Evolutionary conservation across 139 green algal species (phyloP).

Genomic region (Coccomyxa sp.): DNA sequence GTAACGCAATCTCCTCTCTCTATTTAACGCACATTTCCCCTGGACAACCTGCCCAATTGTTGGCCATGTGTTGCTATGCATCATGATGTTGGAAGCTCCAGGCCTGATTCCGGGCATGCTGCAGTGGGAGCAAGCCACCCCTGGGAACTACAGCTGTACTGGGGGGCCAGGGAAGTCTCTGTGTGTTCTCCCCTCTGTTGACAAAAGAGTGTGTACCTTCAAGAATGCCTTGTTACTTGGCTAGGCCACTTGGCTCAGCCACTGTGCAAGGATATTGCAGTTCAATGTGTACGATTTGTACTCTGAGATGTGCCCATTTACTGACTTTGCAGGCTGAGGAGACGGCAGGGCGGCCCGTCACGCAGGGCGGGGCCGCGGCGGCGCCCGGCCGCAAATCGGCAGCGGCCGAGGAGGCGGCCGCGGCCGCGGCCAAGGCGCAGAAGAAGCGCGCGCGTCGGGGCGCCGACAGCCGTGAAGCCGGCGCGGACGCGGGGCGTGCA

Average conservation of each 20-base stretch:
- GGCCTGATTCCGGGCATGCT: neutral
- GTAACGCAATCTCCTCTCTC: neutral
- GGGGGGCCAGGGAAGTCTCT: no score
- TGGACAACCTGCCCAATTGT: neutral
- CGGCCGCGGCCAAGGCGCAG: constrained; percentile 12
- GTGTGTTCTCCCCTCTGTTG: neutral
- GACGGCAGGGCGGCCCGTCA: neutral
- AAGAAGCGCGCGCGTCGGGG: neutral
- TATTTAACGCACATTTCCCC: neutral
- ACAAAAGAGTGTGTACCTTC: neutral
- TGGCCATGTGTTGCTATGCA: neutral
- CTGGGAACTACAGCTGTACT: no score
- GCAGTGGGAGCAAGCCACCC: neutral
- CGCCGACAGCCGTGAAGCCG: neutral
- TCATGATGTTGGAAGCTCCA: neutral
- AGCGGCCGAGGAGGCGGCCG: constrained; percentile 12
- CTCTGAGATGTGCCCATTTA: neutral
- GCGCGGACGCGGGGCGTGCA: neutral
- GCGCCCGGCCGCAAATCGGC: constrained; percentile 1
- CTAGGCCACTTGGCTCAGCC: neutral
- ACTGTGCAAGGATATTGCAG: neutral
- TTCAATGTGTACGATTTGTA: neutral
- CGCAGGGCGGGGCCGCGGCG: neutral
- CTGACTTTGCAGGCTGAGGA: neutral
- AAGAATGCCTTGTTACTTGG: no score